phyloP scores from a whole-genome alignment of 148 eudicot genomes.

The Rhododendron kiyosumense region DNA sequence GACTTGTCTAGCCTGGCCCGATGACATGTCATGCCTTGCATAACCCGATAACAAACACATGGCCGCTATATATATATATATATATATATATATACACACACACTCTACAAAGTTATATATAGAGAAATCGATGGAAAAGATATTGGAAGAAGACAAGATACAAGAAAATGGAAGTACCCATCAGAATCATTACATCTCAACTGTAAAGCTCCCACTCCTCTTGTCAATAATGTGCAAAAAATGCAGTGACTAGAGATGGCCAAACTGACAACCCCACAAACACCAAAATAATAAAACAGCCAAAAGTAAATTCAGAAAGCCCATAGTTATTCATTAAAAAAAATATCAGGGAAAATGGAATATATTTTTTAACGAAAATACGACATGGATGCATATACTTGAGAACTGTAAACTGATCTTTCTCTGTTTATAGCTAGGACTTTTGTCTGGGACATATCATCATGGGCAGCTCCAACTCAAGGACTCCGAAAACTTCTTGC shows the following conservation, averaged over 20 bases:
- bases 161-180: constrained; percentile 10
- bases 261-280: constrained; percentile 24
- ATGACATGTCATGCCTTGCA: no score
- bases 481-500: background rate
- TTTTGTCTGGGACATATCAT: constrained; percentile 36
- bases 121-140: background rate
- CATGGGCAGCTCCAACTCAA: constrained; percentile 38
- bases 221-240: constrained; percentile 12
- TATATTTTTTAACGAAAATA: background rate
- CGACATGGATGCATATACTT: constrained; percentile 28
- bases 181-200: constrained; percentile 12
- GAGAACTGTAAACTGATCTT: constrained; percentile 16
- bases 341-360: constrained; percentile 17
- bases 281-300: constrained; percentile 2
- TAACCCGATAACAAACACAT: no score
- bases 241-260: constrained; percentile 16
- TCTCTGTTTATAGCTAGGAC: constrained; percentile 12
- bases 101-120: no score
- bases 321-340: background rate
- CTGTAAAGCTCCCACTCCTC: constrained; percentile 13
- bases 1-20: no score
- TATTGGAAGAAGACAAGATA: background rate
- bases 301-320: background rate
- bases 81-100: no score
- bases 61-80: background rate